These are phyloP conservation scores for Alternaria arborescens DNA, from an alignment of 2,329 filamentous ascomycete species.

Conservation along the genomic window DNA sequence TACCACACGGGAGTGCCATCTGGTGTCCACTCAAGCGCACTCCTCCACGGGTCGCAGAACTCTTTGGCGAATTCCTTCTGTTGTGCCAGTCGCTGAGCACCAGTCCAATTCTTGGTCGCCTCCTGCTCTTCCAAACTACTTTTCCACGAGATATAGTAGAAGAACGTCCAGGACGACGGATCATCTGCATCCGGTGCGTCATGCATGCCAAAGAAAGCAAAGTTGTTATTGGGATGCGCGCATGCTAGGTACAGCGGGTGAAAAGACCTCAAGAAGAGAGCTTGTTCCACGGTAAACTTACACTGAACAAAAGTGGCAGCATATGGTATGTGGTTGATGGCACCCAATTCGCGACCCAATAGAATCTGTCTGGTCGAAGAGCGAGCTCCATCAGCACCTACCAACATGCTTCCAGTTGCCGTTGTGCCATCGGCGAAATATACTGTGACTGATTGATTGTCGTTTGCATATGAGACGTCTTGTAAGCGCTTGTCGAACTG, in stretches of 20 bases:
- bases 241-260: conserved; percentile 57
- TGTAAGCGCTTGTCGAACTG: conserved; percentile 52
- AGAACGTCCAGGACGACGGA: conserved; percentile 56
- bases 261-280: conserved; percentile 54
- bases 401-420: conserved; percentile 42
- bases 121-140: conserved; percentile 54
- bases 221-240: conserved; percentile 55
- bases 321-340: conserved; percentile 54
- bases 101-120: conserved; percentile 46
- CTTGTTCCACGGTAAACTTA: conserved; percentile 54
- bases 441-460: conserved; percentile 46
- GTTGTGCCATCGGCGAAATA: conserved; percentile 46
- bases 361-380: conserved; percentile 43
- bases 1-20: conserved; percentile 47
- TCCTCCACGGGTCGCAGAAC: conserved; percentile 58
- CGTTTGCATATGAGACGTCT: conserved; percentile 43
- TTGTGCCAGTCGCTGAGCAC: conserved; percentile 51
- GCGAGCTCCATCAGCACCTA: conserved; percentile 50
- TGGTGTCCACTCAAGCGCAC: conserved; percentile 46
- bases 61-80: conserved; percentile 51
- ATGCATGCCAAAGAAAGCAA: conserved; percentile 59
- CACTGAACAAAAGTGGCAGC: conserved; percentile 57
- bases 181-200: conserved; percentile 50
- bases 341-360: conserved; percentile 34
- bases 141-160: conserved; percentile 60